These are phyloP conservation scores for Biscogniauxia marginata DNA, from an alignment of 2,329 filamentous ascomycete genomes.

Conservation along the genomic window DNA sequence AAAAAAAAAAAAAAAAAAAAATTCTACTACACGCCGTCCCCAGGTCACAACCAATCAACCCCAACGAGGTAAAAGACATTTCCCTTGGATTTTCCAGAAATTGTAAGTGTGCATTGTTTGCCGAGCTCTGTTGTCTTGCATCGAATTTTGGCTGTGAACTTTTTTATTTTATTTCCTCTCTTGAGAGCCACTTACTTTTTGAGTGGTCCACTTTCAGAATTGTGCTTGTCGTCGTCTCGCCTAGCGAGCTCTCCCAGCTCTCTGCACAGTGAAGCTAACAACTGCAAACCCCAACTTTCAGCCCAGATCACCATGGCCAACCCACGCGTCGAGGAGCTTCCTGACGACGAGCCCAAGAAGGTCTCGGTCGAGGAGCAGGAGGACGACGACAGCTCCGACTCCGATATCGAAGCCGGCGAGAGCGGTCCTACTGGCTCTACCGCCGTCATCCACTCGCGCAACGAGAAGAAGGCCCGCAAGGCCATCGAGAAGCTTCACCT, in stretches of 20 bases:
- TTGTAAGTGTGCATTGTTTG: not conserved
- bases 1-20: not conserved
- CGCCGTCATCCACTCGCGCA: slow-evolving; percentile 93
- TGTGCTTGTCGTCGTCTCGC: not conserved
- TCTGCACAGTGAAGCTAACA: not conserved
- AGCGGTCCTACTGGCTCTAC: slow-evolving; percentile 75
- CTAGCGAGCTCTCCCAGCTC: not conserved
- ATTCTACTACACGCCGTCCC: not conserved
- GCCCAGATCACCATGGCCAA: slow-evolving; percentile 94
- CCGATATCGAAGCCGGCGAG: slow-evolving; percentile 72
- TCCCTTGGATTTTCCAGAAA: too few relatives aligned
- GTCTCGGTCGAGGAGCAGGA: slow-evolving; percentile 73
- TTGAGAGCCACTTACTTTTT: not conserved
- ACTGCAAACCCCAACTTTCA: not conserved
- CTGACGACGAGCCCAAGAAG: slow-evolving; percentile 84
- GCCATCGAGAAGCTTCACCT: slow-evolving; percentile 97
- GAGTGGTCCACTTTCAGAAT: not conserved
- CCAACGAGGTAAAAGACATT: not conserved
- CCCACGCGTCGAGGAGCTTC: slow-evolving; percentile 95
- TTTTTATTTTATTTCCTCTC: not conserved
- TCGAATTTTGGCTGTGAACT: not conserved
- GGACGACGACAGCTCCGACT: slow-evolving; percentile 68
- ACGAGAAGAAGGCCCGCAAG: slow-evolving; percentile 99
- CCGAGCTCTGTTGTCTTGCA: not conserved
- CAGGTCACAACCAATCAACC: not conserved